Percentiles rank a stretch among this genome's conserved stretches.
These are phyloP conservation scores for Didymella pinodella DNA, from an alignment of 2,329 filamentous ascomycete genomes.

Conservation along the genomic window DNA sequence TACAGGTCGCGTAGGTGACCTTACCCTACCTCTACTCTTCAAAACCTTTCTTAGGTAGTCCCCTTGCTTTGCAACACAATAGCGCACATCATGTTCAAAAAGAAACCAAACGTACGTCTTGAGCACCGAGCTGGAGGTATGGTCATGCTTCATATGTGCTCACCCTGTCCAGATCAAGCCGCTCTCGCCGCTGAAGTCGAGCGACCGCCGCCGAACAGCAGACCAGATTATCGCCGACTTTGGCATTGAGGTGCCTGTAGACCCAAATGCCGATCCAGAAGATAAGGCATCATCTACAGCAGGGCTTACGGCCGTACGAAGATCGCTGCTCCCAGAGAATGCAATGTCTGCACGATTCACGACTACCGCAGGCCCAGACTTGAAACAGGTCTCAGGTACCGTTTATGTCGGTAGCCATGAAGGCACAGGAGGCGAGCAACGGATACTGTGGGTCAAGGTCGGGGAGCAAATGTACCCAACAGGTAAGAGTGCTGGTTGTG, in stretches of 20 bases:
- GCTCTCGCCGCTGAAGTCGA: conserved; percentile 70
- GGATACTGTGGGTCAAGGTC: conserved; percentile 70
- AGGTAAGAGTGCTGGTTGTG: conserved; percentile 31
- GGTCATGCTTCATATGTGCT: not conserved
- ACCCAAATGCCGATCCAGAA: conserved; percentile 49
- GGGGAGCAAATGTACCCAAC: conserved; percentile 64
- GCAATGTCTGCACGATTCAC: conserved; percentile 69
- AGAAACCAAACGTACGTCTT: conserved; percentile 64
- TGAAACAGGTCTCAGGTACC: conserved; percentile 68
- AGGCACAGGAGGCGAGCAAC: conserved; percentile 61
- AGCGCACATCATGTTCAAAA: conserved; percentile 64
- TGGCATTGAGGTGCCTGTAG: conserved; percentile 57
- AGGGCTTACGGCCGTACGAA: conserved; percentile 62
- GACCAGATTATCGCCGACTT: conserved; percentile 72
- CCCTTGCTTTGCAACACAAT: no score
- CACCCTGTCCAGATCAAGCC: conserved; percentile 68
- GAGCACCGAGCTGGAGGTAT: not conserved
- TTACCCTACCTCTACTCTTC: no score
- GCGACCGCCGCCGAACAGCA: conserved; percentile 71
- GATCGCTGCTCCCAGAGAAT: conserved; percentile 69
- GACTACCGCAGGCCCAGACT: conserved; percentile 68
- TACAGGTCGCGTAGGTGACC: no score
- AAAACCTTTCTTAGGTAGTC: no score
- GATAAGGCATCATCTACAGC: conserved; percentile 55
- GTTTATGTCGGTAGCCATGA: conserved; percentile 68